These are phyloP conservation scores for Fusarium newnesense DNA, from an alignment of 2,329 filamentous ascomycete genomes.

Conservation along the genomic window DNA sequence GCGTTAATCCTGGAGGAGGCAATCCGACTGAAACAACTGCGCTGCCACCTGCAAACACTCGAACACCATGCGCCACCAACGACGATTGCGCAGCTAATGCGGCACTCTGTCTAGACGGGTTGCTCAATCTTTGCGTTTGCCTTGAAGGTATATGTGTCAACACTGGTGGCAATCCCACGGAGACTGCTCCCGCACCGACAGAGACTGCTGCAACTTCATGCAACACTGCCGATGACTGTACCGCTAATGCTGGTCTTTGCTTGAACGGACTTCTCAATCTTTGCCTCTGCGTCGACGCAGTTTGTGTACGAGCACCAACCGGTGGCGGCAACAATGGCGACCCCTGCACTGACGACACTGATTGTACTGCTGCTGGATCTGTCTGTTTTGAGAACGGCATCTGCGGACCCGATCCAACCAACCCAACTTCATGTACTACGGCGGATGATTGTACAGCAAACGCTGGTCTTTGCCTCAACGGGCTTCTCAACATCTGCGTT, in stretches of 20 bases:
- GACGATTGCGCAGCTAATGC: neutral
- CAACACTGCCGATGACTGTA: neutral
- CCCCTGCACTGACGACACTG: neutral
- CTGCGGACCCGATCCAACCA: neutral
- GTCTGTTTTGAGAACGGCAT: neutral
- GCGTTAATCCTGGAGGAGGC: too few species aligned
- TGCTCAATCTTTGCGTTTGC: neutral
- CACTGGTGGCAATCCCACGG: neutral
- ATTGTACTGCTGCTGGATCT: neutral
- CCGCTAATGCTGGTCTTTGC: neutral
- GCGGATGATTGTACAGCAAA: neutral
- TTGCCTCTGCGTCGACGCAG: neutral
- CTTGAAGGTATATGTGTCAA: neutral
- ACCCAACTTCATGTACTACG: neutral
- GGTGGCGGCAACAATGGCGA: neutral
- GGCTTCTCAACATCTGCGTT: neutral
- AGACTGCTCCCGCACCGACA: neutral
- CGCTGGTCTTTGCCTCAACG: neutral
- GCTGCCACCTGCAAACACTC: neutral
- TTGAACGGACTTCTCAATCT: neutral
- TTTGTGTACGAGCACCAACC: neutral
- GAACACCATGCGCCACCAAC: neutral
- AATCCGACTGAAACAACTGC: neutral
- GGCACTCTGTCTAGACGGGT: neutral
- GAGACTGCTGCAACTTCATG: neutral